Conservation (phyloP, 176 grass and related monocot genomes). For the Eremochloa ophiuroides region DNA sequence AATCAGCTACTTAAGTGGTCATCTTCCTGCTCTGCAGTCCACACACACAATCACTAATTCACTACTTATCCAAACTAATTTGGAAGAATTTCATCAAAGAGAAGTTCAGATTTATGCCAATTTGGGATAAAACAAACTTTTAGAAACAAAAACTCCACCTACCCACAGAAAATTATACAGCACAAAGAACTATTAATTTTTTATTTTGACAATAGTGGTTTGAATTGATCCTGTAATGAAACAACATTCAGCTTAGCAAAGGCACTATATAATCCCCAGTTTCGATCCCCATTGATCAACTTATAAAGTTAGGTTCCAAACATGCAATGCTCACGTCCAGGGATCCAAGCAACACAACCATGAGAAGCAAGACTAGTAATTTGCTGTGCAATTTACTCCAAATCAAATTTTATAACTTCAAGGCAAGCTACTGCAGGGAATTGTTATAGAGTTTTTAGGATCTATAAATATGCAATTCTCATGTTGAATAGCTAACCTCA, state of each 20-base stretch:
- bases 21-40: background rate
- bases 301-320: background rate
- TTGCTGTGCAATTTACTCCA: background rate
- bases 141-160: too few relatives aligned
- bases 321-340: background rate
- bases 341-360: background rate
- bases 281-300: background rate
- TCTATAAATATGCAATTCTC: background rate
- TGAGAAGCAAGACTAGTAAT: background rate
- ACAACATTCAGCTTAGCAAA: background rate
- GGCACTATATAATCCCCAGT: background rate
- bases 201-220: background rate
- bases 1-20: background rate
- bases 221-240: background rate
- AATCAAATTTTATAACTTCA: slow-evolving; percentile 7
- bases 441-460: background rate
- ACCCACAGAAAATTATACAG: too few relatives aligned
- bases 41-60: background rate
- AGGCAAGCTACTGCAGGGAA: background rate
- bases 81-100: background rate
- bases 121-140: background rate
- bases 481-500: background rate
- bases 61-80: background rate
- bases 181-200: too few relatives aligned
- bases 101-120: background rate